Evolutionary conservation across 2,329 filamentous ascomycete genomes (phyloP).

Genomic region (Reticulascus tulasneorum): DNA sequence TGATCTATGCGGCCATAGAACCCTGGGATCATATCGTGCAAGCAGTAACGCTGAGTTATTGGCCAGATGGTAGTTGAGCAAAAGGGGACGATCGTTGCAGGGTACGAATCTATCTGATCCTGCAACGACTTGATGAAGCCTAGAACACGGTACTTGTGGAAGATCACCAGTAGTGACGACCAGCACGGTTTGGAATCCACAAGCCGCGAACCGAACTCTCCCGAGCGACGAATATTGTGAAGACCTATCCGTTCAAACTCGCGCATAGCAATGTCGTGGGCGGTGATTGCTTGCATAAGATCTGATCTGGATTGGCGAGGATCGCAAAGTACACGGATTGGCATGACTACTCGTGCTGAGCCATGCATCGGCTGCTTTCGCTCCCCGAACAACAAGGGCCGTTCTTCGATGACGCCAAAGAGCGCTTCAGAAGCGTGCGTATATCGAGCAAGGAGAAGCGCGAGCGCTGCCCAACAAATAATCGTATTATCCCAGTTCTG

Average conservation of each 20-base stretch:
- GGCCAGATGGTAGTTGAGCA: constrained; percentile 1
- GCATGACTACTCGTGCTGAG: constrained; percentile 1
- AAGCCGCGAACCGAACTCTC: too few relatives aligned
- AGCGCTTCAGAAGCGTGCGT: constrained; percentile 2
- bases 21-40: constrained; percentile 5
- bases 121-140: constrained; percentile 1
- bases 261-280: too few relatives aligned
- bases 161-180: constrained; percentile 1
- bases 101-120: background rate
- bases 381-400: background rate
- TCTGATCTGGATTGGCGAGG: background rate
- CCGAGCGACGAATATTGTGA: too few relatives aligned
- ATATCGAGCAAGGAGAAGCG: constrained; percentile 1
- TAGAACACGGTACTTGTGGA: background rate
- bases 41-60: background rate
- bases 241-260: too few relatives aligned
- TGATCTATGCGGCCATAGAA: too few relatives aligned
- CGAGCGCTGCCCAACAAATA: constrained; percentile 1
- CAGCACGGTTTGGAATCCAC: constrained; percentile 3
- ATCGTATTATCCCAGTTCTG: background rate
- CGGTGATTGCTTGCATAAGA: background rate
- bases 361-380: background rate
- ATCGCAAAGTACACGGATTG: constrained; percentile 2
- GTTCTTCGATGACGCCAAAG: background rate
- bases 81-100: constrained; percentile 1